Conservation (phyloP, 805 yeast genomes). For the Osmozyma mogii region DNA sequence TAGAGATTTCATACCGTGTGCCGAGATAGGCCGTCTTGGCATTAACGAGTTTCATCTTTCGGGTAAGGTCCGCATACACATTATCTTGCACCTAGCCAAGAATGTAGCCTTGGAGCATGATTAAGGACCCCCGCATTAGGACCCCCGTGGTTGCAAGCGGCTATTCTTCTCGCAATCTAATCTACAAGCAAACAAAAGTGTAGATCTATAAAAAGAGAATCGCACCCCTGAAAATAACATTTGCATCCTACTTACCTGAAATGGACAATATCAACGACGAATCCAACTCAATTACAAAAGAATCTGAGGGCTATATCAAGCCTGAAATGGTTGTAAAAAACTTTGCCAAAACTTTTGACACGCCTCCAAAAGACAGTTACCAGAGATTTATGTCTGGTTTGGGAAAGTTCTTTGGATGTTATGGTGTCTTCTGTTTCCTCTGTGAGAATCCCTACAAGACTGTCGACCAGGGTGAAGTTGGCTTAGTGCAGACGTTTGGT, state of each 20-base stretch:
- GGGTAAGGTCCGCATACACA: no score
- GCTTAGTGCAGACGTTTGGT: conserved; percentile 60
- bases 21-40: no score
- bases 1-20: no score
- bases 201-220: neutral
- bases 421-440: conserved; percentile 49
- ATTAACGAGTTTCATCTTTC: no score
- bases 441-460: conserved; percentile 54
- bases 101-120: no score
- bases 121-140: no score
- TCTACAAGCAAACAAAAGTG: no score
- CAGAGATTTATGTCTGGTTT: conserved; percentile 29
- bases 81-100: no score
- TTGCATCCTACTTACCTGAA: neutral
- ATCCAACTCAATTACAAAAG: neutral
- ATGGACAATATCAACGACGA: neutral
- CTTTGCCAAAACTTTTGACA: conserved; percentile 34
- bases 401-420: conserved; percentile 44
- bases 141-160: no score
- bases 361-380: conserved; percentile 34
- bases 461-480: conserved; percentile 63
- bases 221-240: no score
- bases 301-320: conserved; percentile 9
- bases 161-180: no score
- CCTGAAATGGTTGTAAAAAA: conserved; percentile 36